phyloP scores from a whole-genome alignment of 768 basidiomycete species.

The Phanerochaete carnosa region DNA sequence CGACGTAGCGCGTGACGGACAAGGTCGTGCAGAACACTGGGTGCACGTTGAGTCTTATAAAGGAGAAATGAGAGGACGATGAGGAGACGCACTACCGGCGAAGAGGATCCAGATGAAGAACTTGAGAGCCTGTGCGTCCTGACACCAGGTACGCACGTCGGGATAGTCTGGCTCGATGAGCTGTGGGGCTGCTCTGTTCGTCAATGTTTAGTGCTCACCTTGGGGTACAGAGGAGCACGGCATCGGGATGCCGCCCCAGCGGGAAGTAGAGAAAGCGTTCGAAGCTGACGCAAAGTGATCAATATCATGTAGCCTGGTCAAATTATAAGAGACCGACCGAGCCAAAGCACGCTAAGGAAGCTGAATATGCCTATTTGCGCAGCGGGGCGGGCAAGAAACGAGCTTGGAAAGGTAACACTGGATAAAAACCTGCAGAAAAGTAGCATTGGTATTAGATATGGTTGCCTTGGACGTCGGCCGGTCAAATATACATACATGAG shows the following conservation, averaged over 20 bases:
- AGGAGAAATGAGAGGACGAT: not conserved
- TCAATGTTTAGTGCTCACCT: conserved; percentile 28
- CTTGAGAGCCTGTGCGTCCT: conserved; percentile 50
- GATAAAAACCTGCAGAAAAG: conserved; percentile 34
- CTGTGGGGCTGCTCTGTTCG: no score
- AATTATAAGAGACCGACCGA: conserved; percentile 33
- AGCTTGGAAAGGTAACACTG: conserved; percentile 39
- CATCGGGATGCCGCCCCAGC: conserved; percentile 49
- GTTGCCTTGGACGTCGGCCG: not conserved
- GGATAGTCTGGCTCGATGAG: conserved; percentile 29
- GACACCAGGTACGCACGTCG: conserved; percentile 51
- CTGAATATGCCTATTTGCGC: conserved; percentile 46
- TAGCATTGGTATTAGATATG: not conserved
- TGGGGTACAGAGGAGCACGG: conserved; percentile 46
- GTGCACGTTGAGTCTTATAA: not conserved
- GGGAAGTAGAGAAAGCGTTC: conserved; percentile 58
- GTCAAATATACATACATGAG: conserved; percentile 39
- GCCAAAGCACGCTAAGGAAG: conserved; percentile 49
- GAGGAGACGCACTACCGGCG: conserved; percentile 40
- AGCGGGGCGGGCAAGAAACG: conserved; percentile 44
- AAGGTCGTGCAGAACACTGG: conserved; percentile 42
- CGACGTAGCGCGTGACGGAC: conserved; percentile 41
- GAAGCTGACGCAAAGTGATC: conserved; percentile 34
- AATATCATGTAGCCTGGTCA: not conserved
- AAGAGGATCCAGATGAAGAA: conserved; percentile 60